Evolutionary conservation across 1,284 basidiomycete genomes (phyloP).

Genomic region (Naganishia albida): DNA sequence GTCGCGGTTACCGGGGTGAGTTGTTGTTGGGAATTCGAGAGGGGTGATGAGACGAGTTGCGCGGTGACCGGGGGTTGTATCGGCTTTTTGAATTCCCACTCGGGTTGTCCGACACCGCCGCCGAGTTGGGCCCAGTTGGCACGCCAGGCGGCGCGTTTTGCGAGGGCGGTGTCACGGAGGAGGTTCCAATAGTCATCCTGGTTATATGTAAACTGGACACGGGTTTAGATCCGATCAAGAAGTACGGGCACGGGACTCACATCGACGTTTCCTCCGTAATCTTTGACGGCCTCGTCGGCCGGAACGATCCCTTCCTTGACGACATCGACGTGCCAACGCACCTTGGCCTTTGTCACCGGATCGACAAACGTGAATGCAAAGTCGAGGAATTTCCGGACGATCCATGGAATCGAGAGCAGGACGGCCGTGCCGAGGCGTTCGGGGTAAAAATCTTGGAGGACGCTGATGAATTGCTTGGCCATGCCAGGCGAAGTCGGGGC

Average conservation of each 20-base stretch:
- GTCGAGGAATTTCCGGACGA: slow-evolving; percentile 34
- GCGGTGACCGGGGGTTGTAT: neutral
- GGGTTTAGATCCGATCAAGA: neutral
- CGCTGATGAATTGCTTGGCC: slow-evolving; percentile 31
- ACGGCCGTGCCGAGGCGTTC: slow-evolving; percentile 34
- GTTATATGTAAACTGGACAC: slow-evolving; percentile 30
- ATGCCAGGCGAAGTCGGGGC: slow-evolving; percentile 30
- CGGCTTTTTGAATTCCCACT: slow-evolving; percentile 29
- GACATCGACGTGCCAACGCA: slow-evolving; percentile 31
- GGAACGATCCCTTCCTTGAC: slow-evolving; percentile 32
- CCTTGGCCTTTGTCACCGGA: slow-evolving; percentile 34
- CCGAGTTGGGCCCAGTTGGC: slow-evolving; percentile 26
- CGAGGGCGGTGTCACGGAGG: slow-evolving; percentile 25
- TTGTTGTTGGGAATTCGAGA: neutral
- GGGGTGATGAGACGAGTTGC: neutral
- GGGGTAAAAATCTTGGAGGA: slow-evolving; percentile 32
- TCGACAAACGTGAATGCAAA: slow-evolving; percentile 34
- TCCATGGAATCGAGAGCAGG: slow-evolving; percentile 34
- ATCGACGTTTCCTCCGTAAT: slow-evolving; percentile 32
- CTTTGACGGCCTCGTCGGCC: slow-evolving; percentile 20
- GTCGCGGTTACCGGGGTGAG: neutral
- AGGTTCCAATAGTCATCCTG: slow-evolving; percentile 35
- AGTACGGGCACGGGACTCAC: slow-evolving; percentile 10
- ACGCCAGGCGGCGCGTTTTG: slow-evolving; percentile 20
- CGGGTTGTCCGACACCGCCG: slow-evolving; percentile 25